phyloP scores from a whole-genome alignment of 2,329 filamentous ascomycete genomes.

The Dothideomycetes sp. region DNA sequence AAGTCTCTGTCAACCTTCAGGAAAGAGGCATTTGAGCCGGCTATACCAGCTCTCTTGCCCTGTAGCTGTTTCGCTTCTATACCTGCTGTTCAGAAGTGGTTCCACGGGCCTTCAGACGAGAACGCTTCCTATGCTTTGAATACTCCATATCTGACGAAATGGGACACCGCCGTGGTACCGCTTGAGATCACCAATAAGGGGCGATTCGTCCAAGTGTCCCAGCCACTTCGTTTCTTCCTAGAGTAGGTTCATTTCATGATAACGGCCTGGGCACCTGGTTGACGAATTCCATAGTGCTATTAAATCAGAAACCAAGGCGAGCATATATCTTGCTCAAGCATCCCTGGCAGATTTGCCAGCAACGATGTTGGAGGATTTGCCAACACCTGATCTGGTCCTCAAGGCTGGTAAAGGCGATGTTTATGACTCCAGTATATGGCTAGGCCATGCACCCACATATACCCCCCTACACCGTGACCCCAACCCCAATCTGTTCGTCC shows the following conservation, averaged over 20 bases:
- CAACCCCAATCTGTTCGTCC: conserved; percentile 86
- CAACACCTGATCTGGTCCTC: conserved; percentile 55
- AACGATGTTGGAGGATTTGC: conserved; percentile 55
- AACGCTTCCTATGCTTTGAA: conserved; percentile 26
- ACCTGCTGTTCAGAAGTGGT: conserved; percentile 54
- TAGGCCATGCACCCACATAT: conserved; percentile 76
- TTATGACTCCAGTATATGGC: conserved; percentile 82
- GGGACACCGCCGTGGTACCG: conserved; percentile 44
- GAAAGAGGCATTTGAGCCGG: conserved; percentile 42
- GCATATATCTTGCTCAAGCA: conserved; percentile 82
- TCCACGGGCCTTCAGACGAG: conserved; percentile 29
- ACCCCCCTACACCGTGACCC: conserved; percentile 89
- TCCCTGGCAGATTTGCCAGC: conserved; percentile 59
- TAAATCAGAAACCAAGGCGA: conserved; percentile 16
- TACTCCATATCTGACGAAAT: conserved; percentile 36
- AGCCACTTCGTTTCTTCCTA: conserved; percentile 57
- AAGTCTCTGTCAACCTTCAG: conserved; percentile 39
- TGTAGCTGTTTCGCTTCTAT: conserved; percentile 34
- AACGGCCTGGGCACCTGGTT: neutral
- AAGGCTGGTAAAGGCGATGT: conserved; percentile 66
- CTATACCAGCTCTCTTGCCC: conserved; percentile 46
- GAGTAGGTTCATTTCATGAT: conserved; percentile 33
- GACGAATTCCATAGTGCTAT: neutral
- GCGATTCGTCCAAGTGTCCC: conserved; percentile 49
- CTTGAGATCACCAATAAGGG: conserved; percentile 46